Evolutionary conservation across 306 rosid species (phyloP), one percentile per base, ranked within the genome.

Genomic region (Pyrus communis): DNA sequence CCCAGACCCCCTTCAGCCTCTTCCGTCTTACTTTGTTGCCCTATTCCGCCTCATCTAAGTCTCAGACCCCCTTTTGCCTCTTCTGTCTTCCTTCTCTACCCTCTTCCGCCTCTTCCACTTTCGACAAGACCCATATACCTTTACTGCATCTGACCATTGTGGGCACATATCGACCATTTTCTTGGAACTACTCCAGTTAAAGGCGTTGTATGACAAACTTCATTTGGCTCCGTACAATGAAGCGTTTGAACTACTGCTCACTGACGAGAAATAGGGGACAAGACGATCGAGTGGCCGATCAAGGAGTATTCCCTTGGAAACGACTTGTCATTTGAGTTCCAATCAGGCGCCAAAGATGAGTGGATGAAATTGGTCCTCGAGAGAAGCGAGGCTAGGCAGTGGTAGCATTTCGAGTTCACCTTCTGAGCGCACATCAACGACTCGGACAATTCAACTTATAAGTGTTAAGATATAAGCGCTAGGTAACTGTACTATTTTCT

Each of bases 401-500:
- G 42, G 79, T 65, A 74, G 79, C 18, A 66, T 58, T 81, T 75
- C 84, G 54, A 21, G 11, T 31, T 30, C 78, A 19, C 35, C 77
- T 85, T 19, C 17, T 17, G 82, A 86, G 6, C 90, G 88, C 17
- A 33, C 73, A 15, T 27, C 86, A 21, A 89, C 87, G 59, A 65
- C 89, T 80, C 81, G 73, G 65, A 79, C 91, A 17, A 87, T 90
- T 83, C 87, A 90, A 60, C 96, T 94, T 79, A 97, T 97, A 28
- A 96, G 89, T 12, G 91, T 91, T 57, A 96, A 88, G 84, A 97
- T 97, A 4, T 97, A 90, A 71, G 95, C 96, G 2, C 98, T 96
- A 19, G 81, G 91, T 42, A 59, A 88, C 77, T 94, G 97, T 30
- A 94, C 94, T 80, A 86, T 94, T 61, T 61, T 74, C 88, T 91